Evolutionary conservation across 345 rosid genomes (phyloP).

Genomic region (Heritiera fomes): DNA sequence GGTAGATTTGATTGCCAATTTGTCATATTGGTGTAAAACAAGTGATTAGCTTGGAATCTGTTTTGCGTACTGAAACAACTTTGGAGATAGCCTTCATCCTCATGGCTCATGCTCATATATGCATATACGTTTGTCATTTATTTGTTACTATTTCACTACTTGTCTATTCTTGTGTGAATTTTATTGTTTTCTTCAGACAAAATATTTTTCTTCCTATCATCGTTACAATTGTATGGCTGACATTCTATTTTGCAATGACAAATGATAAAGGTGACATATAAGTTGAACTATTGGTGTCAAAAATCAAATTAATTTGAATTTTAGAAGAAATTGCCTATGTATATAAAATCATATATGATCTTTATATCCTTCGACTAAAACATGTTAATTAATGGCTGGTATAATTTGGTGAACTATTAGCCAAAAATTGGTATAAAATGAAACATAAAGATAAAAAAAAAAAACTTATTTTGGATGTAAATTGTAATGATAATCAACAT

Average conservation of each 20-base stretch:
- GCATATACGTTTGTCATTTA: no score
- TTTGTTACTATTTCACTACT: background rate
- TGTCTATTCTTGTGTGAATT: background rate
- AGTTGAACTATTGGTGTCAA: no score
- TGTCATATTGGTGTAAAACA: background rate
- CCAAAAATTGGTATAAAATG: no score
- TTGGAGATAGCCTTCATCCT: background rate
- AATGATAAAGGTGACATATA: background rate
- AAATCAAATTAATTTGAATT: no score
- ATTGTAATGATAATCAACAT: background rate
- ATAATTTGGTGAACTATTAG: no score
- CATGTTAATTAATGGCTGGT: background rate
- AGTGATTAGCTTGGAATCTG: background rate
- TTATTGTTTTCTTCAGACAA: background rate
- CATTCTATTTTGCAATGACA: background rate
- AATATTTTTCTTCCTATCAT: background rate
- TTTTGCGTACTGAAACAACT: background rate
- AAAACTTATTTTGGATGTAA: no score
- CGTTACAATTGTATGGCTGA: no score
- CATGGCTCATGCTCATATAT: background rate
- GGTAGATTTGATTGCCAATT: background rate
- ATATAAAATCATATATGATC: no score
- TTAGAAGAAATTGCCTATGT: no score
- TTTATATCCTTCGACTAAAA: no score
- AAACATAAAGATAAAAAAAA: no score